Base-by-base conservation (phyloP, 2,329 filamentous ascomycete species). In the Diaporthe caulivora region DNA sequence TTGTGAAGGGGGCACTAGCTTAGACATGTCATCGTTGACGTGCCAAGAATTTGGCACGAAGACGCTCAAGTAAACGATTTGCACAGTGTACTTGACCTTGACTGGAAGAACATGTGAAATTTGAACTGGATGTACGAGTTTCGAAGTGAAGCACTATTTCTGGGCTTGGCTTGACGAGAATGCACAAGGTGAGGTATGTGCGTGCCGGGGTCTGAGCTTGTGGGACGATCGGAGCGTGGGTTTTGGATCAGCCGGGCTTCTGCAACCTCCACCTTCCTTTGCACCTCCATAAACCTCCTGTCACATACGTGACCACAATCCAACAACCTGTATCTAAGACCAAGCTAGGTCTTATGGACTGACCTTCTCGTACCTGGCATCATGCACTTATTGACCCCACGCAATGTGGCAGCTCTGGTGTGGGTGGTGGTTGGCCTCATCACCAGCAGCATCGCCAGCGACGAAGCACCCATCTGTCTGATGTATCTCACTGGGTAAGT, bases 401-500 rank as follows among this genome's bases (percentile, higher is more conserved):
- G n/a, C 11, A 34, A 24, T 29, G n/a, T 13, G 40, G 58, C 53
- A 7, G 54, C 31, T 49, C 15, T 73, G 18, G 15, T 73, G 10
- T 60, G 57, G 71, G 44, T 74, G 34, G 26, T 73, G 17, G 71
- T 53, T 42, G 55, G 31, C 18, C 31, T 70, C 31, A 21, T 44
- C n/a, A 24, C 10, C 29, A 17, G 17, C 54, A 65, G 13, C 34
- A 26, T 21, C 21, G 51, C 58, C 18, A 29, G n/a, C 3, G 31
- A 26, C 11, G n/a, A 13, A 37, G 31, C 31, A 13, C 47, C 71
- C 26, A 57, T 62, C 31, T 85, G 82, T 58, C 77, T 87, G 72
- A 86, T 88, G 84, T 89, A 89, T 76, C 80, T 88, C 60, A 88
- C 87, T 1, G 86, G 87, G 87, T 87, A 75, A 76, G 79, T 77